Percentiles rank a stretch among this genome's conserved stretches.
Conservation (phyloP, 2,329 filamentous ascomycete species). For the Phialophora expanda region DNA sequence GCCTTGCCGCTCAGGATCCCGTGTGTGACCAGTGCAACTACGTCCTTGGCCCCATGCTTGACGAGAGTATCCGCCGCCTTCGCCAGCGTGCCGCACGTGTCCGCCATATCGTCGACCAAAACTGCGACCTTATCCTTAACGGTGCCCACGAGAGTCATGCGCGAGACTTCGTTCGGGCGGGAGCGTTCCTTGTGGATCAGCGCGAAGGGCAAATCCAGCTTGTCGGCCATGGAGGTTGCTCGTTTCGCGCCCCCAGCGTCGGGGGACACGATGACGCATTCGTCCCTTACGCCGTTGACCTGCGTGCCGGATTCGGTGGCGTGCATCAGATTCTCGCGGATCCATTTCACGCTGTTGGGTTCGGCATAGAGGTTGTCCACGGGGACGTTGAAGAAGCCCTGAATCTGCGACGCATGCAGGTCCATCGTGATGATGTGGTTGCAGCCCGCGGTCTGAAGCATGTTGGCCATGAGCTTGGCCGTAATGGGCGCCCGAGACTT, state of each 20-base stretch:
- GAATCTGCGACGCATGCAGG: conserved; percentile 89
- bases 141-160: conserved; percentile 95
- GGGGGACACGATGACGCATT: conserved; percentile 88
- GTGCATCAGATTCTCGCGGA: conserved; percentile 80
- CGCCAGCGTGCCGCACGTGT: conserved; percentile 85
- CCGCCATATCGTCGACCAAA: conserved; percentile 96
- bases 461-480: conserved; percentile 94
- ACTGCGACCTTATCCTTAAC: conserved; percentile 91
- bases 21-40: conserved; percentile 94
- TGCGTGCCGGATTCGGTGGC: conserved; percentile 58
- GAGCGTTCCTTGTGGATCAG: conserved; percentile 97
- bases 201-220: conserved; percentile 86
- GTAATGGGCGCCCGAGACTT: conserved; percentile 95
- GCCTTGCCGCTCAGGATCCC: conserved; percentile 88
- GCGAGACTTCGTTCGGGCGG: conserved; percentile 85
- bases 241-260: conserved; percentile 94
- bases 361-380: conserved; percentile 89
- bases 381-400: conserved; percentile 90
- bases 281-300: conserved; percentile 34
- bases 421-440: conserved; percentile 97
- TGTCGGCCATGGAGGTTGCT: conserved; percentile 90
- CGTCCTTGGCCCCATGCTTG: conserved; percentile 81
- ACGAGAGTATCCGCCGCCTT: conserved; percentile 92
- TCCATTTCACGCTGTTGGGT: conserved; percentile 89
- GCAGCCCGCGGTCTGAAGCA: conserved; percentile 93